These are phyloP conservation scores for Starmerella apis DNA, from an alignment of 805 yeast species.

Conservation along the genomic window DNA sequence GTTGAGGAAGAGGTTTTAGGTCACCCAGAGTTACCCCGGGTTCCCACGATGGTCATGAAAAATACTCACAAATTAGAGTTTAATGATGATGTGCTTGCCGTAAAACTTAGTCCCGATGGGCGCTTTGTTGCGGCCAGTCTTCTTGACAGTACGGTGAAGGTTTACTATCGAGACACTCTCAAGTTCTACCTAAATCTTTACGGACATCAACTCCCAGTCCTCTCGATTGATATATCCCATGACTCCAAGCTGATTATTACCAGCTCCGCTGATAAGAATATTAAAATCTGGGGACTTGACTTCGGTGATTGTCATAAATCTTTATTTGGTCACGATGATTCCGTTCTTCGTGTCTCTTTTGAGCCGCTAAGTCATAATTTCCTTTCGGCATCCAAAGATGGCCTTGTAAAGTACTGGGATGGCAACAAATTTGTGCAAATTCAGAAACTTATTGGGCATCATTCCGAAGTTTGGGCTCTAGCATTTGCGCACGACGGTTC, in stretches of 20 bases:
- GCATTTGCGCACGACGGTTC: conserved; percentile 61
- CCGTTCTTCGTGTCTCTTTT: conserved; percentile 79
- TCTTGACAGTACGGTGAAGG: conserved; percentile 90
- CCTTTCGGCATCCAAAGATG: conserved; percentile 84
- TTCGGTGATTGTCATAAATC: conserved; percentile 98
- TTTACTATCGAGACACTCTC: conserved; percentile 74
- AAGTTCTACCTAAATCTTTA: conserved; percentile 81
- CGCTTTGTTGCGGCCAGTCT: conserved; percentile 72
- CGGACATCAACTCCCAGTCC: conserved; percentile 93
- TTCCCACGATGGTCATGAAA: conserved; percentile 47
- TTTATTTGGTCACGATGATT: conserved; percentile 92
- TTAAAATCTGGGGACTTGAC: conserved; percentile 96
- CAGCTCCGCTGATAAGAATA: conserved; percentile 93
- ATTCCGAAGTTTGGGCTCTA: conserved; percentile 86
- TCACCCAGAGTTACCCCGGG: conserved; percentile 36
- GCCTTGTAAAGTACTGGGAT: conserved; percentile 90
- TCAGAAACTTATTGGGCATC: conserved; percentile 78
- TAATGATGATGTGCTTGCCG: conserved; percentile 72
- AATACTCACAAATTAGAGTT: conserved; percentile 78
- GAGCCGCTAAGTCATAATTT: conserved; percentile 80
- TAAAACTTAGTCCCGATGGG: conserved; percentile 69
- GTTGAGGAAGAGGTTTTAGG: conserved; percentile 62
- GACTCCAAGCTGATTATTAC: conserved; percentile 84
- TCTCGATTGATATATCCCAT: conserved; percentile 78
- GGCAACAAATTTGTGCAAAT: conserved; percentile 93